phyloP scores from a whole-genome alignment of 768 basidiomycete genomes.

The Phylloporus sp. region DNA sequence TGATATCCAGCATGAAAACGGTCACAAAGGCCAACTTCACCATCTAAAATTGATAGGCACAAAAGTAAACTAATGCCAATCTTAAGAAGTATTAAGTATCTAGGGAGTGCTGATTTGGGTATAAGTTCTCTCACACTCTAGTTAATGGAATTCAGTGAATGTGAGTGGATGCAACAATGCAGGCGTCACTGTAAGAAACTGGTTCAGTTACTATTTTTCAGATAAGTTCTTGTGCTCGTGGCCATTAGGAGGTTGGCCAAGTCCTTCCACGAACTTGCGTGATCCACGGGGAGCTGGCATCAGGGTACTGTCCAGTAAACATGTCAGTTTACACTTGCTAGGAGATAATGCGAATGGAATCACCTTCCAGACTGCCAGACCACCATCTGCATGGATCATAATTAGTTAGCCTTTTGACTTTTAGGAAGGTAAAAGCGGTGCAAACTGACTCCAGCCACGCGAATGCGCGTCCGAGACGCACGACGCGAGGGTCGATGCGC shows the following conservation, averaged over 20 bases:
- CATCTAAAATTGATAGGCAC: too few relatives aligned
- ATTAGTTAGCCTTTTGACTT: neutral
- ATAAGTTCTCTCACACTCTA: too few relatives aligned
- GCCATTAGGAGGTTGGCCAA: constrained; percentile 27
- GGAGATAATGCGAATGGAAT: neutral
- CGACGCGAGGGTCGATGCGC: constrained; percentile 47
- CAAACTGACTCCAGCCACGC: constrained; percentile 61
- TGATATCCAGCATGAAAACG: too few relatives aligned
- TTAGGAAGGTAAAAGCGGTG: neutral
- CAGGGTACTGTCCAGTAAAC: constrained; percentile 31
- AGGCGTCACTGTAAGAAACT: constrained; percentile 21
- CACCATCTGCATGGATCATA: constrained; percentile 25
- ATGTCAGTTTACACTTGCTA: neutral
- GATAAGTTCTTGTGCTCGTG: too few relatives aligned
- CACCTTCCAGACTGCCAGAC: constrained; percentile 41
- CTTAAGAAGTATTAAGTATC: too few relatives aligned
- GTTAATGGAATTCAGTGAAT: too few relatives aligned
- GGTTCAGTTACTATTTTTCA: constrained; percentile 33
- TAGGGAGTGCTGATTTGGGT: neutral
- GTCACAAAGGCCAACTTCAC: too few relatives aligned
- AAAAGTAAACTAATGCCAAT: too few relatives aligned
- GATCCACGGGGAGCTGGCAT: constrained; percentile 38
- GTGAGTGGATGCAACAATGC: neutral
- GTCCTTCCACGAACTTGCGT: constrained; percentile 31
- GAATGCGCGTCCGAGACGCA: constrained; percentile 61